Conservation (phyloP, 345 rosid species). For the Corymbia maculata region DNA sequence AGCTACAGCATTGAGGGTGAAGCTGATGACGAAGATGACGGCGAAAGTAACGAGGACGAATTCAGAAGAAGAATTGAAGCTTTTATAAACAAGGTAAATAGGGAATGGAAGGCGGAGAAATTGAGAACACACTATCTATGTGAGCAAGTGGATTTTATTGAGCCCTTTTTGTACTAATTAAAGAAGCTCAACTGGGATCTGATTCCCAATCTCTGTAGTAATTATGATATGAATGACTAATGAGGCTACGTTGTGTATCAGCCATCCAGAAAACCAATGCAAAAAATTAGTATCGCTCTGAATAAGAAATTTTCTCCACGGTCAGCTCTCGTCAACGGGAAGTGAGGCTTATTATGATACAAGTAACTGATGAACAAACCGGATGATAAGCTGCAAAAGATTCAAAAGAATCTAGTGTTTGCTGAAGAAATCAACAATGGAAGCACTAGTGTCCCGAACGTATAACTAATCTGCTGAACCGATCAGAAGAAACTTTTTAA, state of each 20-base stretch:
- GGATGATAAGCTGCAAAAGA: background rate
- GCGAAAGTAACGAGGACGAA: background rate
- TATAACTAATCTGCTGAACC: background rate
- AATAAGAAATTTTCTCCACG: background rate
- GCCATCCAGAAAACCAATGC: background rate
- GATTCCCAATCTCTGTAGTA: background rate
- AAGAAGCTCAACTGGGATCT: background rate
- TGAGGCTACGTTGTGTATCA: background rate
- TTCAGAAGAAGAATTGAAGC: slow-evolving; percentile 24
- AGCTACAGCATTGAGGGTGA: background rate
- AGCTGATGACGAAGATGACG: background rate
- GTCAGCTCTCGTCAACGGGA: background rate
- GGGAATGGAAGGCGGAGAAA: slow-evolving; percentile 47
- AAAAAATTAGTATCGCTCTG: background rate
- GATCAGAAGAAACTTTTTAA: background rate
- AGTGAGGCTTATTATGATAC: background rate
- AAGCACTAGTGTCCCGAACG: background rate
- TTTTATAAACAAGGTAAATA: slow-evolving; percentile 43
- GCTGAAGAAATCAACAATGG: background rate
- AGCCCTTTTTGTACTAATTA: background rate
- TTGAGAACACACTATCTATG: background rate
- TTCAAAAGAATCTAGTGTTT: background rate
- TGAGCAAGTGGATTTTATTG: background rate
- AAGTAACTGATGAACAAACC: background rate
- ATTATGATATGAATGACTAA: background rate